Percentiles rank a stretch among this genome's conserved stretches.
Evolutionary conservation across 805 yeast species (phyloP).

Genomic region (Isabelozyma heimii): DNA sequence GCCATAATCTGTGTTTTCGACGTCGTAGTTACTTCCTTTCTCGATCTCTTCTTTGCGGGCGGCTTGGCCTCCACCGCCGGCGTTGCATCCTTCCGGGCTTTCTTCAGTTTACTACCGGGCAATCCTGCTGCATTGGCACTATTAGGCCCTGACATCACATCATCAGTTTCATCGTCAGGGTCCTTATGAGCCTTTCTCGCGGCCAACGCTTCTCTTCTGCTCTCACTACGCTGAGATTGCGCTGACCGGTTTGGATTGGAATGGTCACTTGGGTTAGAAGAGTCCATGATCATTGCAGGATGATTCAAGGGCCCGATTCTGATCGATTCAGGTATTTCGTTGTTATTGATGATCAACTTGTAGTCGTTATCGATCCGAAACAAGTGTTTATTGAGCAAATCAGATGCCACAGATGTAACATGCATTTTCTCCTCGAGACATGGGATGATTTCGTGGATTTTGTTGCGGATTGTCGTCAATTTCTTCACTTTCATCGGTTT

Average conservation of each 20-base stretch:
- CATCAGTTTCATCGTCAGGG: conserved; percentile 22
- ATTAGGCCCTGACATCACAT: conserved; percentile 1
- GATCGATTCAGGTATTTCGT: conserved; percentile 79
- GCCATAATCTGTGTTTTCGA: not conserved
- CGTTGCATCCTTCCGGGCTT: conserved; percentile 9
- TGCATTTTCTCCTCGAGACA: conserved; percentile 97
- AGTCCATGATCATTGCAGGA: conserved; percentile 79
- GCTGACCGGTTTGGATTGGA: conserved; percentile 47
- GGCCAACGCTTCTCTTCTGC: conserved; percentile 88
- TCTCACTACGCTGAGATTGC: conserved; percentile 77
- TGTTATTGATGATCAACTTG: conserved; percentile 63
- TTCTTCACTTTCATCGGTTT: conserved; percentile 20
- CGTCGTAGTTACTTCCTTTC: conserved; percentile 6
- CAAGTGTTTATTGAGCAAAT: conserved; percentile 65
- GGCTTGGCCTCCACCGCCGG: conserved; percentile 6
- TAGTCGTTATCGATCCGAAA: conserved; percentile 77
- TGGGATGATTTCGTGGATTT: conserved; percentile 73
- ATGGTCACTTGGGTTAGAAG: conserved; percentile 45
- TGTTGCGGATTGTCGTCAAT: conserved; percentile 39
- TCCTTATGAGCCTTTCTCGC: conserved; percentile 68
- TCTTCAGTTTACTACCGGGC: conserved; percentile 6
- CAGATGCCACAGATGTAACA: conserved; percentile 88
- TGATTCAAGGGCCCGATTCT: conserved; percentile 80
- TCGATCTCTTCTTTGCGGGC: conserved; percentile 10
- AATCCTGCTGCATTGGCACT: not conserved